A percentile compares a stretch with the other conserved stretches of the same genome.
phyloP scores from a whole-genome alignment of 176 grass and related monocot species.

The Oryza punctata region DNA sequence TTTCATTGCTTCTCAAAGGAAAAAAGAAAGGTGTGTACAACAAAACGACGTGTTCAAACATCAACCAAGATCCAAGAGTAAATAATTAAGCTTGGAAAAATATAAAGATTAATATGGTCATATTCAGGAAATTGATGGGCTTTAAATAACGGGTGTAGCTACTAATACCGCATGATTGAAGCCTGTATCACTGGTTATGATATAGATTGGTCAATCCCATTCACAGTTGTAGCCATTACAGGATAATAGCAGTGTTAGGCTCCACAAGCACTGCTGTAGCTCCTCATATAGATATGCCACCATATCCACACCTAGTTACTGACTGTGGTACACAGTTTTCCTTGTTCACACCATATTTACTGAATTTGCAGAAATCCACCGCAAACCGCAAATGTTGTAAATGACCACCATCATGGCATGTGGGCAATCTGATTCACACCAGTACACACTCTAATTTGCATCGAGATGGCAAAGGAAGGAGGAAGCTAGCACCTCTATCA shows the following conservation, averaged over 20 bases:
- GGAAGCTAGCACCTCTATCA: not conserved
- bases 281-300: too few relatives aligned
- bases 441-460: not conserved
- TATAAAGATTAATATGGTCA: not conserved
- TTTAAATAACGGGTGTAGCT: not conserved
- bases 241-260: not conserved
- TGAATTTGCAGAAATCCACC: not conserved
- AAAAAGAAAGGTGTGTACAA: not conserved
- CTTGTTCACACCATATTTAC: not conserved
- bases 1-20: not conserved
- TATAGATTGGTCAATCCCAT: not conserved
- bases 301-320: not conserved
- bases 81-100: not conserved
- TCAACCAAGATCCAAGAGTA: conserved; percentile 13
- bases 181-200: not conserved
- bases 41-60: not conserved
- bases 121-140: not conserved
- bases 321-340: not conserved
- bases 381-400: not conserved
- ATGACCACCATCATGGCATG: not conserved
- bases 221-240: not conserved
- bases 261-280: not conserved
- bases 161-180: not conserved
- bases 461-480: too few relatives aligned
- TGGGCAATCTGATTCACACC: not conserved